These are phyloP conservation scores for Exophiala viscosa DNA, from an alignment of 2,329 filamentous ascomycete species.

Conservation along the genomic window DNA sequence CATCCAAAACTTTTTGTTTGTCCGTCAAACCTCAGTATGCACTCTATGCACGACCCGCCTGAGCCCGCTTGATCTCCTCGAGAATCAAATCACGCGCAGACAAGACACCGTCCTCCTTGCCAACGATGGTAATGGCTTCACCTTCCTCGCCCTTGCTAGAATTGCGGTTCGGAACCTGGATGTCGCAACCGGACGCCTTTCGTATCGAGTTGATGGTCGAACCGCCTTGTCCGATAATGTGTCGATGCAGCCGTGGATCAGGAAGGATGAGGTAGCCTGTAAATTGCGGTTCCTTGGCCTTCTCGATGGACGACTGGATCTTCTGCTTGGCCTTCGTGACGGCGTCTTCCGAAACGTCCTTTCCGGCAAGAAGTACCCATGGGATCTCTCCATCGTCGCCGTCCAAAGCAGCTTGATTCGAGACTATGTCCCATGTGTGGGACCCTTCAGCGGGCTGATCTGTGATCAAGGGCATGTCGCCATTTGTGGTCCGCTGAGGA, in stretches of 20 bases:
- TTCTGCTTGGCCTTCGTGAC: conserved; percentile 75
- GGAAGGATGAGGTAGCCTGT: conserved; percentile 87
- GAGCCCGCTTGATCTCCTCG: conserved; percentile 68
- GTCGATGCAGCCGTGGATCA: conserved; percentile 83
- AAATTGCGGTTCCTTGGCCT: conserved; percentile 49
- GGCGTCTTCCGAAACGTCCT: conserved; percentile 58
- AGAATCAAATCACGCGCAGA: conserved; percentile 85
- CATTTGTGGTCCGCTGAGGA: conserved; percentile 49
- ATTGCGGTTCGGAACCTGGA: conserved; percentile 85
- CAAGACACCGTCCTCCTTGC: conserved; percentile 74
- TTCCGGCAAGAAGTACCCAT: conserved; percentile 77
- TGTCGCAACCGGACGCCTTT: conserved; percentile 86
- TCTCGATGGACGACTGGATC: conserved; percentile 68
- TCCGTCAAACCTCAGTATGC: too few species aligned
- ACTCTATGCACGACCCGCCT: conserved; percentile 8
- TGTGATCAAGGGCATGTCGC: conserved; percentile 78
- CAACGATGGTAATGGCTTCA: conserved; percentile 88
- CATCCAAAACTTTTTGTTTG: too few species aligned
- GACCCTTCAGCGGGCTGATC: conserved; percentile 70
- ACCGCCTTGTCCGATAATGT: conserved; percentile 83
- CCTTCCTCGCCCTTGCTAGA: conserved; percentile 51
- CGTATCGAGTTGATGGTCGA: conserved; percentile 90
- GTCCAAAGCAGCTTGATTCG: conserved; percentile 24
- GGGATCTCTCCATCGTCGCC: conserved; percentile 50
- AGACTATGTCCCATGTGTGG: conserved; percentile 78